Percentiles rank a stretch among this genome's conserved stretches.
phyloP scores from a whole-genome alignment of 192 early-diverging fungal genomes.

The Oehlia diaphana region DNA sequence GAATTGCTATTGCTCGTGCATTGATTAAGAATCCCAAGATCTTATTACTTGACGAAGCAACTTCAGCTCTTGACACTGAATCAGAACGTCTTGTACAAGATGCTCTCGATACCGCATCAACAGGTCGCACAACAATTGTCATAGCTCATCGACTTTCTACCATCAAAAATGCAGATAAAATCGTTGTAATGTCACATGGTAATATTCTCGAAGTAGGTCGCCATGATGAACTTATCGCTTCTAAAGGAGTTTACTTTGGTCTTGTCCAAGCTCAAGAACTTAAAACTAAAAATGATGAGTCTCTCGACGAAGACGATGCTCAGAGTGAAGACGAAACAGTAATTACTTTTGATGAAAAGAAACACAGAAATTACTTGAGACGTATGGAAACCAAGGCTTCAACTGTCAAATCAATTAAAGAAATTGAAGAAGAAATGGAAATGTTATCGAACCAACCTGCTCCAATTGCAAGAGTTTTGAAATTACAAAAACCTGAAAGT shows the following conservation, averaged over 20 bases:
- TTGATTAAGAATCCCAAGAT: constrained; percentile 75
- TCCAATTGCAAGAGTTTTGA: constrained; percentile 53
- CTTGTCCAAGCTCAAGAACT: constrained; percentile 64
- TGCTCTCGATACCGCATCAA: constrained; percentile 55
- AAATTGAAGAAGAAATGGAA: constrained; percentile 42
- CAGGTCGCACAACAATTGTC: constrained; percentile 66
- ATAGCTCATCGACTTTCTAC: constrained; percentile 74
- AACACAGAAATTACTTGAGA: constrained; percentile 36
- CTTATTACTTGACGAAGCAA: constrained; percentile 78
- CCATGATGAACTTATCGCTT: constrained; percentile 54
- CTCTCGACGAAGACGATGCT: constrained; percentile 25
- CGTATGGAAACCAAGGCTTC: constrained; percentile 45
- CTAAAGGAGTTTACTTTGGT: constrained; percentile 46
- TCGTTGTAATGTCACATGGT: constrained; percentile 62
- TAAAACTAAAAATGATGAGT: constrained; percentile 38
- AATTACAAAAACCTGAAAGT: constrained; percentile 59
- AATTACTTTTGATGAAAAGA: constrained; percentile 30
- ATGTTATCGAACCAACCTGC: constrained; percentile 46
- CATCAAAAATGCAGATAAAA: constrained; percentile 66
- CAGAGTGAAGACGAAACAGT: constrained; percentile 23
- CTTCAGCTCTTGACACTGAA: constrained; percentile 73
- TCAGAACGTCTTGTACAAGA: constrained; percentile 66
- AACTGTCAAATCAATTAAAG: constrained; percentile 42
- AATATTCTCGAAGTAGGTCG: constrained; percentile 53
- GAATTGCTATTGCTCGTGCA: constrained; percentile 87